A percentile compares a stretch with the other conserved stretches of the same genome.
Evolutionary conservation across 2,329 filamentous ascomycete species (phyloP).

Genomic region (Aspergillus clavatus): DNA sequence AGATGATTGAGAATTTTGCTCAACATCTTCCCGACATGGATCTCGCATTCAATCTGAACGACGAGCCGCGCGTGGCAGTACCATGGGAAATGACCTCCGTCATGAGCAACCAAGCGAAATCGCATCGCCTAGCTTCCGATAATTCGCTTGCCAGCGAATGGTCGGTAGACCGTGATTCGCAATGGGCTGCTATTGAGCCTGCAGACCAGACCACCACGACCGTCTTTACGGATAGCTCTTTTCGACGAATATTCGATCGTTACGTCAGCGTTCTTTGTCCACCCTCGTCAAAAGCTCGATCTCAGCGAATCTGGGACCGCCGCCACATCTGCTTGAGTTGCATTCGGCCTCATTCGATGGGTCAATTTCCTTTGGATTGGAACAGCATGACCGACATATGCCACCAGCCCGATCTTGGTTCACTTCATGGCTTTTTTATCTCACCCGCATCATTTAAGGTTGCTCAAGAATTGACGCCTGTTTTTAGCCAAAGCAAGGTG

Average conservation of each 20-base stretch:
- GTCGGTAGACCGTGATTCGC: conserved; percentile 33
- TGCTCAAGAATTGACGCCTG: conserved; percentile 61
- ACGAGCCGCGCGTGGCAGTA: conserved; percentile 54
- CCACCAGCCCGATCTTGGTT: conserved; percentile 69
- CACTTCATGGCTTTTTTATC: conserved; percentile 69
- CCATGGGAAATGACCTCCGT: conserved; percentile 43
- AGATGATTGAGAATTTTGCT: conserved; percentile 52
- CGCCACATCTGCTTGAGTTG: conserved; percentile 62
- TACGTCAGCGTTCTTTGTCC: conserved; percentile 55
- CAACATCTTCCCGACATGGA: conserved; percentile 59
- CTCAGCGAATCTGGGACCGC: conserved; percentile 58
- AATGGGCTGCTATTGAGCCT: conserved; percentile 37
- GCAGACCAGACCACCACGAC: conserved; percentile 29
- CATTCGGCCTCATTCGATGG: conserved; percentile 58
- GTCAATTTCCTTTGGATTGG: conserved; percentile 65
- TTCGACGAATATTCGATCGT: conserved; percentile 37
- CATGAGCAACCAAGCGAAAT: conserved; percentile 30
- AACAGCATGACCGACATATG: conserved; percentile 62
- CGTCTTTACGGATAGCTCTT: conserved; percentile 39
- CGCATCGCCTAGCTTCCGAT: conserved; percentile 13
- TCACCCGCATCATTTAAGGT: conserved; percentile 59
- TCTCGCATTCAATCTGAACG: conserved; percentile 58
- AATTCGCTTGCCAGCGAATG: conserved; percentile 28
- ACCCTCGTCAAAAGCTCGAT: conserved; percentile 56
- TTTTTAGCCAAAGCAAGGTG: conserved; percentile 72